Evolutionary conservation across 306 rosid species (phyloP).

Genomic region (Myrica gale): DNA sequence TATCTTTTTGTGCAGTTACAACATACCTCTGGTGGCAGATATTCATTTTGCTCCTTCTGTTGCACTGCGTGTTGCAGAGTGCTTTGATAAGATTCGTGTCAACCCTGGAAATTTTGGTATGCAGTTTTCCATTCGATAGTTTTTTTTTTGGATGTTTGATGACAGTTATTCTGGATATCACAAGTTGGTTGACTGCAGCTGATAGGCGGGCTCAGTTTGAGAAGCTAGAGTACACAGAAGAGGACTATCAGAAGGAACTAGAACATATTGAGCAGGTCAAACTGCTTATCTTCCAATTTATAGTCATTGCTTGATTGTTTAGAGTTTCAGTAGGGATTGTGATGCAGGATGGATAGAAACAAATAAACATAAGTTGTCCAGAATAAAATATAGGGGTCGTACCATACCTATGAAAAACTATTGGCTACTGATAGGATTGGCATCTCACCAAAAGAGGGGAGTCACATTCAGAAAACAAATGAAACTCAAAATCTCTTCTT

Average conservation of each 20-base stretch:
- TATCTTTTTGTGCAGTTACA: slow-evolving; percentile 53
- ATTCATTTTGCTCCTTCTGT: slow-evolving; percentile 88
- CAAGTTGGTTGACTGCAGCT: slow-evolving; percentile 54
- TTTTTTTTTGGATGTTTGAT: background rate
- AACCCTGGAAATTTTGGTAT: slow-evolving; percentile 92
- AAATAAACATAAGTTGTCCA: no score
- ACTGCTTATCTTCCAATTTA: slow-evolving; percentile 10
- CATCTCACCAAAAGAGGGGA: no score
- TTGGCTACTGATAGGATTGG: no score
- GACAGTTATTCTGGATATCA: slow-evolving; percentile 27
- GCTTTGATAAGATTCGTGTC: slow-evolving; percentile 94
- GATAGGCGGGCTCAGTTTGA: slow-evolving; percentile 99
- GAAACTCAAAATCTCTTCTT: no score
- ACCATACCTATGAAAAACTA: no score
- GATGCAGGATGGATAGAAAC: no score
- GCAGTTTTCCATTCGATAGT: slow-evolving; percentile 16
- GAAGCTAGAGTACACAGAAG: slow-evolving; percentile 80
- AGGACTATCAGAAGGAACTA: slow-evolving; percentile 92
- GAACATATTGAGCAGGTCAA: slow-evolving; percentile 93
- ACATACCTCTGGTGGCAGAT: slow-evolving; percentile 83
- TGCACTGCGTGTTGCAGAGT: slow-evolving; percentile 84
- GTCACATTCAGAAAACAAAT: no score
- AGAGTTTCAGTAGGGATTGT: background rate
- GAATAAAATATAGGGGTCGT: no score
- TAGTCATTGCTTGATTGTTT: background rate